Base-by-base conservation (phyloP, 2,329 filamentous ascomycete species). In the Alternaria atra region DNA sequence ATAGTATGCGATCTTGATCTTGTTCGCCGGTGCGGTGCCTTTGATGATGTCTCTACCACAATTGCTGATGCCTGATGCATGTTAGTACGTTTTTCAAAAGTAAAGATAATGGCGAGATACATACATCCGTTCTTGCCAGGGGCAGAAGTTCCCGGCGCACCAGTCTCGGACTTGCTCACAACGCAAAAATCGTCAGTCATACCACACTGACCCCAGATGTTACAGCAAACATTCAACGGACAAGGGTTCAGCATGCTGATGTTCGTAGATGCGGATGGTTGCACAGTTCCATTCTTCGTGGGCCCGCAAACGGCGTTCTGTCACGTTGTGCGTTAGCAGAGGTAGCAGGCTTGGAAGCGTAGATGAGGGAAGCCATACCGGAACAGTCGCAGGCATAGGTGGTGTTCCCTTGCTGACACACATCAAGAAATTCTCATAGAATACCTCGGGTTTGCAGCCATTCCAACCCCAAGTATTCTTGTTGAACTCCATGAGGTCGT, bases 261-360 rank as follows among this genome's bases (percentile, higher is more conserved):
- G 25, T 74, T 66, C 0, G 66, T 76, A n/a, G 74, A 78, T 12
- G 73, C 66, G 0, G 68, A 15, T 0, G 82, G 79, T 13, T 67
- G 47, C 9, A 65, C 50, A 0, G 82, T 83, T 1, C 80, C 80
- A 6, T 75, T 74, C 2, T 79, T 52, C 43, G 79, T 77, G 3
- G 84, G 84, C 0, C 85, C 84, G 66, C 84, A 85, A 0, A 78
- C 63, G 13, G 80, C 79, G 50, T 79, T 77, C 2, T 20, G 20
- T 20, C 20, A 20, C 20, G 2, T 20, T 20, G 20, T 20, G 20
- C 20, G 20, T 20, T 20, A 20, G 20, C 20, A 20, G 20, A 20
- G 20, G 20, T 20, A 20, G 20, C 20, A 20, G 20, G 20, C 20
- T 20, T 20, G 20, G 20, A 20, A 20, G 20, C 20, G 20, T 20